Evolutionary conservation across 495 filamentous ascomycete genomes (phyloP).

Genomic region (Echria macrotheca): DNA sequence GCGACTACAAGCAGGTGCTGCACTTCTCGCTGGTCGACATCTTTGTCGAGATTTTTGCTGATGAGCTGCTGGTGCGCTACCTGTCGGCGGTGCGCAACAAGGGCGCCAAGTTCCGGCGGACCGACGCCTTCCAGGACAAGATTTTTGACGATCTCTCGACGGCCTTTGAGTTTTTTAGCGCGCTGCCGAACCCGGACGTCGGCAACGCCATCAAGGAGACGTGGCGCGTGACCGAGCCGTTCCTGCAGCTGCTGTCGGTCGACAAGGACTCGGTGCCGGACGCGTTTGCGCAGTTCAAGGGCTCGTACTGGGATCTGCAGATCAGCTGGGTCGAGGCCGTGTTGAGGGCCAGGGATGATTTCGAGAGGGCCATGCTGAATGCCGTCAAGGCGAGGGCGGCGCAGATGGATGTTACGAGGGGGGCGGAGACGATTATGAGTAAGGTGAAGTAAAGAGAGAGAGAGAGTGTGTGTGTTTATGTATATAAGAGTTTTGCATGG

Average conservation of each 20-base stretch:
- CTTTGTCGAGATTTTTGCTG: conserved; percentile 81
- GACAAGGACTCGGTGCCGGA: conserved; percentile 69
- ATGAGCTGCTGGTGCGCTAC: conserved; percentile 82
- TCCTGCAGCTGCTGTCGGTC: conserved; percentile 65
- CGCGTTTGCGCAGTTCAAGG: conserved; percentile 79
- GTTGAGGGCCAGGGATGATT: conserved; percentile 81
- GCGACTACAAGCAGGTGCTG: conserved; percentile 73
- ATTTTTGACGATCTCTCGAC: conserved; percentile 84
- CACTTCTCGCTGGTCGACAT: conserved; percentile 84
- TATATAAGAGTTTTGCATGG: no score
- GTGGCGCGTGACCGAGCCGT: conserved; percentile 82
- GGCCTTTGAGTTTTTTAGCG: conserved; percentile 72
- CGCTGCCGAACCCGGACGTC: conserved; percentile 43
- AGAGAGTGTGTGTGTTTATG: no score
- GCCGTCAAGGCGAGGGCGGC: conserved; percentile 79
- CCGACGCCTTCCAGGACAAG: conserved; percentile 79
- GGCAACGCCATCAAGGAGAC: conserved; percentile 68
- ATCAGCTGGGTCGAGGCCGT: conserved; percentile 96
- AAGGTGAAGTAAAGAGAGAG: conserved; percentile 70
- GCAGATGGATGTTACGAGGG: conserved; percentile 71
- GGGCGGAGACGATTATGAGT: conserved; percentile 83
- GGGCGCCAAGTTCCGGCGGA: conserved; percentile 78
- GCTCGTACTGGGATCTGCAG: conserved; percentile 88
- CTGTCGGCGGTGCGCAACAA: conserved; percentile 84
- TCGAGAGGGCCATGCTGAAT: conserved; percentile 83